Evolutionary conservation across 2,329 filamentous ascomycete genomes (phyloP), one percentile per base, ranked within the genome.

Genomic region (Lecanicillium sp.): DNA sequence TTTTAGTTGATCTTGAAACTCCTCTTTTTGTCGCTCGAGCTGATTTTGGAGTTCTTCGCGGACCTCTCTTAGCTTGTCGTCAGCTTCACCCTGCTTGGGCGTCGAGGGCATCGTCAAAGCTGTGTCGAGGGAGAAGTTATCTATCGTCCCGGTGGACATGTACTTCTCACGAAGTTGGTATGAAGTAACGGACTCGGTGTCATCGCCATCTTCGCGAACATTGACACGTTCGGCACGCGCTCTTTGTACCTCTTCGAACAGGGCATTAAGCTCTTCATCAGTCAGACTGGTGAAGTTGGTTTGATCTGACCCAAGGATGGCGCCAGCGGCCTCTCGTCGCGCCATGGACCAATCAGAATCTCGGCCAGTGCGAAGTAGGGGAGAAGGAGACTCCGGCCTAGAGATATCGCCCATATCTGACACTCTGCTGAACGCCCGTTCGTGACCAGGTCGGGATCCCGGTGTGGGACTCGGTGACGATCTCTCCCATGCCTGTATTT

Each of bases 281-380:
- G 86, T 93, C 44, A 98, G 72, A 53, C 86, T 87, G 9, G 87
- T 83, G 52, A 98, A 89, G 59, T 93, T 95, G 12, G 36, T 48
- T 60, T 95, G 90, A 60, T 96, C 91, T 1, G 87, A 81, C 5
- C 93, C 93, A 17, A 97, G 73, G 51, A 95, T 87, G 2, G 90
- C 90, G 52, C 85, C 84, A 7, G 93, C 90, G n/a, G 93, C 93
- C 71, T 98, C 93, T 59, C 90, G 77, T 55, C 93, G 80, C 17
- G 93, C 93, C 66, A 94, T 87, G 4, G 88, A 93, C 89, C 93
- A 98, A 64, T 98, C 93, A 1, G 87, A 88, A 61, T 97, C 91
- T 44, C 87, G 78, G 2, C 85, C 84, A 47, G 73, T 78, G 33
- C 79, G 75, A 44, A 66, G 63, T 51, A 78, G 79, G 1, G 86